Evolutionary conservation across 768 basidiomycete species (phyloP).

Genomic region (Mycena polygramma): DNA sequence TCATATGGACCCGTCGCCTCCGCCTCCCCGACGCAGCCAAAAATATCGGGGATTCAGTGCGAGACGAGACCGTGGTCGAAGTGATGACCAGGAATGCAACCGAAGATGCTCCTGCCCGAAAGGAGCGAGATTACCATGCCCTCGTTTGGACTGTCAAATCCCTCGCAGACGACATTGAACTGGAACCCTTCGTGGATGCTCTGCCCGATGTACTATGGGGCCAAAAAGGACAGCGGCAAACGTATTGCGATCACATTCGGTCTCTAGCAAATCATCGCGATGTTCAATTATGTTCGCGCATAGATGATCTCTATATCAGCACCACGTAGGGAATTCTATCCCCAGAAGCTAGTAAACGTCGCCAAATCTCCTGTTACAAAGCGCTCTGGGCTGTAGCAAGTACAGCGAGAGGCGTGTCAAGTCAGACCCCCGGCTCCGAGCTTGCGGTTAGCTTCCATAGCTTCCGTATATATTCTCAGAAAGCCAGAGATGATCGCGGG

Average conservation of each 20-base stretch:
- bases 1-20: neutral
- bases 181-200: slow-evolving; percentile 10
- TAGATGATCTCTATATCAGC: neutral
- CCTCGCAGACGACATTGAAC: neutral
- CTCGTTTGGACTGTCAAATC: slow-evolving; percentile 5
- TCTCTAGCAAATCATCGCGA: neutral
- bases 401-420: neutral
- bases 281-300: neutral
- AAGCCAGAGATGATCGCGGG: too few species aligned
- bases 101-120: neutral
- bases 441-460: neutral
- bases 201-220: neutral
- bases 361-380: neutral
- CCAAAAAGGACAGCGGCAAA: neutral
- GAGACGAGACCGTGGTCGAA: neutral
- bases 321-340: neutral
- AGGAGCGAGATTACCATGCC: neutral
- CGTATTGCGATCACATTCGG: neutral
- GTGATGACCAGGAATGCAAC: neutral
- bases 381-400: slow-evolving; percentile 1
- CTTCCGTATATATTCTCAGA: neutral
- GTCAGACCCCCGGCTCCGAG: too few species aligned
- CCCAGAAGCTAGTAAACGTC: neutral
- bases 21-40: neutral
- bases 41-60: neutral